Evolutionary conservation across 1,139 yeast species (phyloP).

Genomic region (Protomyces inouyei): DNA sequence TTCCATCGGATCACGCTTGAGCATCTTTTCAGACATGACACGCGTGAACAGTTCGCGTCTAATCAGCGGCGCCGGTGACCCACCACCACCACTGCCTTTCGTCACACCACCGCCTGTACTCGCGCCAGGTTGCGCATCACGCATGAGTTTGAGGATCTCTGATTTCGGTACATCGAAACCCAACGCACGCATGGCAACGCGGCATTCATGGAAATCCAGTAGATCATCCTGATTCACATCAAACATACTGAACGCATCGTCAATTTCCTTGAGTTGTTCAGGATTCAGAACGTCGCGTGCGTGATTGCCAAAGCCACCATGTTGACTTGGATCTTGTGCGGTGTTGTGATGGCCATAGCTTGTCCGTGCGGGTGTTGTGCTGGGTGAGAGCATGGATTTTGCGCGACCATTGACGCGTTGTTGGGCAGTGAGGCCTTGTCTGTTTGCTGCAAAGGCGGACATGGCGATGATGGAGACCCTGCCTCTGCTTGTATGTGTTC

Average conservation of each 20-base stretch:
- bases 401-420: background rate
- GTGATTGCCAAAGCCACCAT: background rate
- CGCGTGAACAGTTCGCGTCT: conserved; percentile 1
- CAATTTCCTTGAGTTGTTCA: conserved; percentile 86
- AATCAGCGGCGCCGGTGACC: background rate
- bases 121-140: conserved; percentile 69
- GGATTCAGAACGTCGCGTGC: conserved; percentile 56
- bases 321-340: background rate
- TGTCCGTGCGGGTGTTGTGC: background rate
- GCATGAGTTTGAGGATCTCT: conserved; percentile 74
- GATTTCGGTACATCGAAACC: conserved; percentile 83
- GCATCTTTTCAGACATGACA: conserved; percentile 65
- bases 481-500: background rate
- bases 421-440: background rate
- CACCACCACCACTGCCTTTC: conserved; percentile 42
- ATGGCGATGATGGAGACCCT: background rate
- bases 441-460: background rate
- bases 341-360: background rate
- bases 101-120: conserved; percentile 47
- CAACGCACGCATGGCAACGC: conserved; percentile 86
- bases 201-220: conserved; percentile 86
- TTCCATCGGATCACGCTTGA: conserved; percentile 85
- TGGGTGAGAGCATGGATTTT: background rate
- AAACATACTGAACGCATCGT: conserved; percentile 88
- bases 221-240: conserved; percentile 90